Base-by-base conservation (phyloP, 441 rosid genomes). In the Brassica hybrid region DNA sequence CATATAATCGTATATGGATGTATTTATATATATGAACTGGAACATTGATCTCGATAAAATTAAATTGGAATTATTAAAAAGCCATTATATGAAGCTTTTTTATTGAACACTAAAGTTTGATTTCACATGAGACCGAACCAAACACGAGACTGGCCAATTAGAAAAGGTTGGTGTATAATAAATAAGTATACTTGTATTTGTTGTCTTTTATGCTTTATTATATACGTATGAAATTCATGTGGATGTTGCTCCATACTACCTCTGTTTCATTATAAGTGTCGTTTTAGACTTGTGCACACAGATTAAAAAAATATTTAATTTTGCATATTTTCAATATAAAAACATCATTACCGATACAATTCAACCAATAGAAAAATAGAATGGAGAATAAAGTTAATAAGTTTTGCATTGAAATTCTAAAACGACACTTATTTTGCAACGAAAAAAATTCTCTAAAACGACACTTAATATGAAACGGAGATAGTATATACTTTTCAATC, bases 91-190 rank as follows among this genome's bases (percentile, higher is more conserved):
- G 68, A 72, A 59, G 69, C 69, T 77, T 66, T 72, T 45, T 19
- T 9, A 4, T 6, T 45, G 64, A 64, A 50, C 45, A 66, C n/a
- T 73, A 78, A 78, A 78, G 78, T 68, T 67, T 52, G 71, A 61
- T 61, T 78, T 78, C 78, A 48, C 17, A 48, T 56, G 60, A 65
- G n/a, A 58, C 67, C 72, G 23, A 66, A 78, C 81, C 76, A 13
- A 56, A 71, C 57, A 72, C 32, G 32, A 60, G 18, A 52, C 50
- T 73, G 60, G 73, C 70, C 17, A 43, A n/a, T 16, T 30, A 34
- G 41, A 78, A 66, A 61, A 66, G 72, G 19, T 57, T 14, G 34
- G 16, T 5, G 17, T 25, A 4, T 69, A 63, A 13, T 45, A 58
- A 25, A n/a, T 12, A 71, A 16, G 16, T n/a, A 41, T 45, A 60